Base-by-base conservation (phyloP, 805 yeast genomes). In the Lipomyces spencermartinsiae region DNA sequence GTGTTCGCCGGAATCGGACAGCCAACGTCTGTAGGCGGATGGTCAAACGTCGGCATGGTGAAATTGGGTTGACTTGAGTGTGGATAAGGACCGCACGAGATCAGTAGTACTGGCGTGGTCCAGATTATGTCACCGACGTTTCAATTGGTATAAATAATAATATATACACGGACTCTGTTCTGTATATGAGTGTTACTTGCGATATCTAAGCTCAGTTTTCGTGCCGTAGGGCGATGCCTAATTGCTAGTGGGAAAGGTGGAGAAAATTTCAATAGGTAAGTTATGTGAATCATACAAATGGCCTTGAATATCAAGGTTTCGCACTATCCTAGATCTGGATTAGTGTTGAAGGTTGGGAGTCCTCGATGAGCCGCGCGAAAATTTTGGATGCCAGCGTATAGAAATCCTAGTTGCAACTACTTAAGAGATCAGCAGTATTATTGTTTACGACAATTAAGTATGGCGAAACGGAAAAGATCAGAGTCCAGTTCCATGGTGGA, bases 1-100 rank as follows among this genome's bases (percentile, higher is more conserved):
- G 96, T 89, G 77, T 92, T 89, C 68, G 91, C 89, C 2, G 99
- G 98, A 67, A 95, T 93, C 1, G 97, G 87, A 19, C 85, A 89
- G 2, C 98, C 98, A 19, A 92, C 85, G n/a, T 39, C 68, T 16
- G 72, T 69, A 56, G 72, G 72, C n/a, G 72, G 72, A 9, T 63
- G 55, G 19, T 69, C 72, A 46, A 69, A n/a, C 7, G 72, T 58
- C 22, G 66, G 66, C 72, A 69, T 69, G 63, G 46, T 37, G 4
- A 16, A 43, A 22, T n/a, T 43, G 49, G 7, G 3, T 19, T 6
- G n/a, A 29, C 31, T 65, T 25, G 3, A 25, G 2, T 25, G 29
- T 25, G 29, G 29, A 25, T 25, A 25, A 25, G 29, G 2, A 25
- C 29, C 29, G 29, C 29, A 25, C 29, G 29, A 25, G 29, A 25